These are phyloP conservation scores for Penicillium griseofulvum DNA, from an alignment of 2,329 filamentous ascomycete genomes.

Conservation along the genomic window DNA sequence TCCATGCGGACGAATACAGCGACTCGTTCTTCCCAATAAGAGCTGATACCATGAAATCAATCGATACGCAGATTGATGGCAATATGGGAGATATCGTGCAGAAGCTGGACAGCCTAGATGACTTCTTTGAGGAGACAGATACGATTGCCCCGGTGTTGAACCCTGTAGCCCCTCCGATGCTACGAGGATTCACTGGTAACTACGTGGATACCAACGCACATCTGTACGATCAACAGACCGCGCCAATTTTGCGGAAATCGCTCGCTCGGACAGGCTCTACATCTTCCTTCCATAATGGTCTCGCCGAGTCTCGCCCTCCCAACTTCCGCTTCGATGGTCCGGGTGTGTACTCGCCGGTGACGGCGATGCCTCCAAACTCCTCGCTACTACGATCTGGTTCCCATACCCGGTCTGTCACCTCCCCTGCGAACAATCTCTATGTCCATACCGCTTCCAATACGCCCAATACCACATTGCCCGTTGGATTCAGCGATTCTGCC, in stretches of 20 bases:
- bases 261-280: constrained; percentile 68
- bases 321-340: constrained; percentile 52
- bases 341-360: constrained; percentile 49
- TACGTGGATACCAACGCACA: constrained; percentile 72
- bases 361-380: constrained; percentile 35
- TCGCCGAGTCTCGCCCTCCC: constrained; percentile 67
- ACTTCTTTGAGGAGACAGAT: constrained; percentile 72
- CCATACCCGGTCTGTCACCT: constrained; percentile 81
- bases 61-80: constrained; percentile 61
- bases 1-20: constrained; percentile 82
- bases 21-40: constrained; percentile 75
- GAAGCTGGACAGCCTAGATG: constrained; percentile 74
- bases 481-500: constrained; percentile 53
- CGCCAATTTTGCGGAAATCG: constrained; percentile 85
- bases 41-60: constrained; percentile 89
- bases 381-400: constrained; percentile 60
- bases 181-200: constrained; percentile 57
- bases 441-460: constrained; percentile 51
- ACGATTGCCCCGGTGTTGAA: constrained; percentile 57
- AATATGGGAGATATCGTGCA: constrained; percentile 80
- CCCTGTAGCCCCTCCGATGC: constrained; percentile 35
- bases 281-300: constrained; percentile 81
- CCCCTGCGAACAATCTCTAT: constrained; percentile 60
- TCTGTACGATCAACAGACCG: constrained; percentile 87
- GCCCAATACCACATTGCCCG: constrained; percentile 47